Evolutionary conservation across 257 asterid species (phyloP).

Genomic region (Eustoma russellianum): DNA sequence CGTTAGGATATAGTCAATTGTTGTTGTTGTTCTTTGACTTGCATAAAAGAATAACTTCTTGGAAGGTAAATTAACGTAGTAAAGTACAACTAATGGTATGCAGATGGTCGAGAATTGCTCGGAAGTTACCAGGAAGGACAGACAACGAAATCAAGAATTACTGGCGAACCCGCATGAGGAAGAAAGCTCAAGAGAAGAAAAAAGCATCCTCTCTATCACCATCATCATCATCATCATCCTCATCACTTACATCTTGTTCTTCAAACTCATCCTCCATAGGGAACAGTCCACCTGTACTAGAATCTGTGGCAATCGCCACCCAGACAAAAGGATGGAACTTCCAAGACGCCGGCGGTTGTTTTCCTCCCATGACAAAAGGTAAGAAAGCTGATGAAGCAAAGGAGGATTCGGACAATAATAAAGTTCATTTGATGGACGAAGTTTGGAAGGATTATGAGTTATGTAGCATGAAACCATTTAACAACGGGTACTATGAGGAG

Average conservation of each 20-base stretch:
- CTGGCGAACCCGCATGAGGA: conserved; percentile 91
- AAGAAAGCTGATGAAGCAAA: conserved; percentile 9
- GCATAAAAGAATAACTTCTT: no score
- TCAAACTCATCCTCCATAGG: conserved; percentile 24
- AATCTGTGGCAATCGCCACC: conserved; percentile 5
- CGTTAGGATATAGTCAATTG: background rate
- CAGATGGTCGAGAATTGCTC: conserved; percentile 94
- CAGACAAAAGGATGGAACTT: conserved; percentile 37
- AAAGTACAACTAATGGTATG: background rate
- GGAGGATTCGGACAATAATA: conserved; percentile 4
- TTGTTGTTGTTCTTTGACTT: no score
- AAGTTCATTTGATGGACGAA: conserved; percentile 64
- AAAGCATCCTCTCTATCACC: conserved; percentile 21
- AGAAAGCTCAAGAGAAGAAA: conserved; percentile 67
- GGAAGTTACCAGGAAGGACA: conserved; percentile 84
- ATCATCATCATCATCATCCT: conserved; percentile 32
- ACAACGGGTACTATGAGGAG: conserved; percentile 1
- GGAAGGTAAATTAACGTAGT: no score
- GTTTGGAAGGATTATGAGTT: conserved; percentile 77
- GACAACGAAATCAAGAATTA: conserved; percentile 92
- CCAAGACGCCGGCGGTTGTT: conserved; percentile 54
- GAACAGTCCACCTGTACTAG: conserved; percentile 15
- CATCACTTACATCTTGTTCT: conserved; percentile 38
- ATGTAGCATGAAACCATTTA: conserved; percentile 27
- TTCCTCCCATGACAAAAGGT: background rate